Evolutionary conservation across 768 basidiomycete species (phyloP), one percentile per base, ranked within the genome.

Genomic region (Tylopilus plumbeoviolaceoides): DNA sequence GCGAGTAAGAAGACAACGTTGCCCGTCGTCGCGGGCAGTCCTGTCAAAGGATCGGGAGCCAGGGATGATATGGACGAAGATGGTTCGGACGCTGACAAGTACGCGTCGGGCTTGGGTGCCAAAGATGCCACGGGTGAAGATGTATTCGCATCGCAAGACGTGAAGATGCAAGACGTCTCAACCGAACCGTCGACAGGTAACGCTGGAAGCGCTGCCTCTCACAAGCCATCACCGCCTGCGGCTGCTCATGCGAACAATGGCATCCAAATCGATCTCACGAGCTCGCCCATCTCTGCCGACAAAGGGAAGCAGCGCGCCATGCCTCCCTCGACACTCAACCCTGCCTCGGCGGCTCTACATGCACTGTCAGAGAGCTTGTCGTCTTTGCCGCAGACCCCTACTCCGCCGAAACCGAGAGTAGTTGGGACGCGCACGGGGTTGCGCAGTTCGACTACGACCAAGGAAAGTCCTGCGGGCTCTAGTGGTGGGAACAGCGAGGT

Each of bases 301-400:
- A 66, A 62, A 42, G 63, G 57, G 5, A 63, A 64, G 36, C 62
- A 68, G 27, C 62, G 56, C 5, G 57, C 47, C 0, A 27, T 42
- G 23, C 20, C 47, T 39, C 43, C 54, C 20, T 67, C 62, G 39
- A 56, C 53, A 17, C 66, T 67, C 18, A 66, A 60, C n/a, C 62
- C 54, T 17, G 67, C 57, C 23, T 69, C 70, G 27, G 62, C 65
- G 63, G 82, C 82, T 0, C 80, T 79, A 21, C 79, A 83, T 50
- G 75, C 80, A 5, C 76, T 87, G 31, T 80, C 85, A 4, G 79
- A 82, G 61, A 88, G 86, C 6, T 62, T 87, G 31, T 78, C 73
- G n/a, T 69, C 72, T 4, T 60, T 81, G 28, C 79, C 80, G 39
- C 59, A 72, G 40, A 73, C 75, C 4, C 66, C 70, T 25, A 65